phyloP scores from a whole-genome alignment of 345 rosid genomes.

The Populus ilicifolia region DNA sequence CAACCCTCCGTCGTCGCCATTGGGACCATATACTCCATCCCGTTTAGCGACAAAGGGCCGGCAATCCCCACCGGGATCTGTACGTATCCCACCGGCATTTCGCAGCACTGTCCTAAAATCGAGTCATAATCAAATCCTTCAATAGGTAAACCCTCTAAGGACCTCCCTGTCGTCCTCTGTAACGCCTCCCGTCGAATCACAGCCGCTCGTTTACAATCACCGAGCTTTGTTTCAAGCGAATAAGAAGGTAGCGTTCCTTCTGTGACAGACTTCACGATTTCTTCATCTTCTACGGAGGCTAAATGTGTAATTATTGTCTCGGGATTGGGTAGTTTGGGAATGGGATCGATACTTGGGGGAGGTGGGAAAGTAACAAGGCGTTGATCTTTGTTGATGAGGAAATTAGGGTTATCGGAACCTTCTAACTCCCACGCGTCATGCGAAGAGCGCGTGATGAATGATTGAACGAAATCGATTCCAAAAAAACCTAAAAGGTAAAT shows the following conservation, averaged over 20 bases:
- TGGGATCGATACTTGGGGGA: background rate
- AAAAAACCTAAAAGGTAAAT: constrained; percentile 81
- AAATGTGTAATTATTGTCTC: constrained; percentile 33
- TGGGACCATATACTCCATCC: constrained; percentile 74
- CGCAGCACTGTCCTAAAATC: constrained; percentile 92
- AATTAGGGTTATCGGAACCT: constrained; percentile 30
- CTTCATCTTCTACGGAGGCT: constrained; percentile 62
- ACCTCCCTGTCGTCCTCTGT: constrained; percentile 71
- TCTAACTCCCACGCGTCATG: constrained; percentile 56
- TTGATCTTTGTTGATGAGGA: constrained; percentile 31
- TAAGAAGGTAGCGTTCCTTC: constrained; percentile 59
- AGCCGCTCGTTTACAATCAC: constrained; percentile 77
- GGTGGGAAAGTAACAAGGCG: constrained; percentile 50
- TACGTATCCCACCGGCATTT: constrained; percentile 92
- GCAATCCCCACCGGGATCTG: constrained; percentile 93
- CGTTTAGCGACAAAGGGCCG: constrained; percentile 84
- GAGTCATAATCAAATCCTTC: constrained; percentile 83
- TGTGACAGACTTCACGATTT: constrained; percentile 53
- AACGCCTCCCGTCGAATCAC: constrained; percentile 66
- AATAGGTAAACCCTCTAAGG: constrained; percentile 66
- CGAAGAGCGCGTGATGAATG: constrained; percentile 62
- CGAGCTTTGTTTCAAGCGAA: constrained; percentile 67
- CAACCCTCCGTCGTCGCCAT: constrained; percentile 99
- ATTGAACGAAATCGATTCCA: constrained; percentile 86
- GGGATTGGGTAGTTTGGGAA: constrained; percentile 22